Evolutionary conservation across 2,329 filamentous ascomycete species (phyloP).

Genomic region (Corinectria fuckeliana): DNA sequence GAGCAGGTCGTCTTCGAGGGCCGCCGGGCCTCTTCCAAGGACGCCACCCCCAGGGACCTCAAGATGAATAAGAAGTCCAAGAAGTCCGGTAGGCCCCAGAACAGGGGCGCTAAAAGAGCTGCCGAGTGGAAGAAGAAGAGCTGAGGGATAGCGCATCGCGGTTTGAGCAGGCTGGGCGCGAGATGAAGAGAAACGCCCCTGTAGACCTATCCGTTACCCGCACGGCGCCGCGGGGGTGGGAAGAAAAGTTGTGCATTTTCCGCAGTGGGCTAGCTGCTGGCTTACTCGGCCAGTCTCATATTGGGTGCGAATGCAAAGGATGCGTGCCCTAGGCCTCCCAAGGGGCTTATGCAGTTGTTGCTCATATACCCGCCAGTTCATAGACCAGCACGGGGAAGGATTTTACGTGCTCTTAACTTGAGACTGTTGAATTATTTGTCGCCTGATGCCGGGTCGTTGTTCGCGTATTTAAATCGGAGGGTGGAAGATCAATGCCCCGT

Average conservation of each 20-base stretch:
- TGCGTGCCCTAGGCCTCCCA: neutral
- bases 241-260: slow-evolving; percentile 17
- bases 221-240: neutral
- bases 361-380: slow-evolving; percentile 10
- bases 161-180: neutral
- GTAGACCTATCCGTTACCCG: neutral
- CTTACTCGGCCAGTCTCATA: slow-evolving; percentile 6
- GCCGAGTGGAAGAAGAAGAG: slow-evolving; percentile 55
- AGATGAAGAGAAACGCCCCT: neutral
- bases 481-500: neutral
- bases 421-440: neutral
- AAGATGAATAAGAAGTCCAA: slow-evolving; percentile 65
- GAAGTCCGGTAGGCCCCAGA: slow-evolving; percentile 46
- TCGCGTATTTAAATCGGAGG: neutral
- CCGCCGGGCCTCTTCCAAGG: slow-evolving; percentile 71
- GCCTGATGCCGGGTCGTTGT: neutral
- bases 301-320: neutral
- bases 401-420: neutral
- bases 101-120: slow-evolving; percentile 48
- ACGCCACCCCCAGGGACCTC: slow-evolving; percentile 67
- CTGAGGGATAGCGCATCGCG: slow-evolving; percentile 19
- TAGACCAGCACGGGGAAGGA: neutral
- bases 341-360: slow-evolving; percentile 3
- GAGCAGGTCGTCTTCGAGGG: slow-evolving; percentile 84
- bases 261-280: neutral